Evolutionary conservation across 148 eudicot genomes (phyloP).

Genomic region (Silene uniflora): DNA sequence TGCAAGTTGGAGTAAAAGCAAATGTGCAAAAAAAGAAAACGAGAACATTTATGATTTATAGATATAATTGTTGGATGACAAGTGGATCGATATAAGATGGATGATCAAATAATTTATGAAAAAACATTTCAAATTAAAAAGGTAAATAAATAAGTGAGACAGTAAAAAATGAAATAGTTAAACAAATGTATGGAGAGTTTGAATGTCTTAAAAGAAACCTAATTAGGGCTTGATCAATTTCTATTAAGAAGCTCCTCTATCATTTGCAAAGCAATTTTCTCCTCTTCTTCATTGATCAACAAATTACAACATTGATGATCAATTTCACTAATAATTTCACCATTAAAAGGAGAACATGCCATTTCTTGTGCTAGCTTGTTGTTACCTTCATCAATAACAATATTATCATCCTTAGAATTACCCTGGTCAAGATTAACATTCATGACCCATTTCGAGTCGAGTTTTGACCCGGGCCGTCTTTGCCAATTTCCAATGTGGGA

Average conservation of each 20-base stretch:
- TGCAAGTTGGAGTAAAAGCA: too few species aligned
- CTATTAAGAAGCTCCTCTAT: slow-evolving; percentile 41
- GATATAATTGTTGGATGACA: too few species aligned
- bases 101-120: too few species aligned
- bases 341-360: too few species aligned
- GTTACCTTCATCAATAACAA: neutral
- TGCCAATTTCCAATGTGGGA: slow-evolving; percentile 69
- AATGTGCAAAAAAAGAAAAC: too few species aligned
- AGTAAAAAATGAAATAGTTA: too few species aligned
- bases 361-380: neutral
- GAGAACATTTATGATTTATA: too few species aligned
- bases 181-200: too few species aligned
- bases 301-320: neutral
- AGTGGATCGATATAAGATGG: too few species aligned
- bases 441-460: slow-evolving; percentile 57
- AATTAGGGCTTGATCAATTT: slow-evolving; percentile 3
- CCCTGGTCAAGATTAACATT: slow-evolving; percentile 39
- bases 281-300: slow-evolving; percentile 31
- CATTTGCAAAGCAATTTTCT: slow-evolving; percentile 46
- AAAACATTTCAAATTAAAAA: too few species aligned
- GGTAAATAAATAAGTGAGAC: too few species aligned
- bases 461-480: slow-evolving; percentile 42
- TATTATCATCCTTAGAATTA: neutral
- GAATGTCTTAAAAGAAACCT: too few species aligned
- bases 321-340: neutral